These are phyloP conservation scores for Boletus speciosus DNA, from an alignment of 768 basidiomycete genomes.

Conservation along the genomic window DNA sequence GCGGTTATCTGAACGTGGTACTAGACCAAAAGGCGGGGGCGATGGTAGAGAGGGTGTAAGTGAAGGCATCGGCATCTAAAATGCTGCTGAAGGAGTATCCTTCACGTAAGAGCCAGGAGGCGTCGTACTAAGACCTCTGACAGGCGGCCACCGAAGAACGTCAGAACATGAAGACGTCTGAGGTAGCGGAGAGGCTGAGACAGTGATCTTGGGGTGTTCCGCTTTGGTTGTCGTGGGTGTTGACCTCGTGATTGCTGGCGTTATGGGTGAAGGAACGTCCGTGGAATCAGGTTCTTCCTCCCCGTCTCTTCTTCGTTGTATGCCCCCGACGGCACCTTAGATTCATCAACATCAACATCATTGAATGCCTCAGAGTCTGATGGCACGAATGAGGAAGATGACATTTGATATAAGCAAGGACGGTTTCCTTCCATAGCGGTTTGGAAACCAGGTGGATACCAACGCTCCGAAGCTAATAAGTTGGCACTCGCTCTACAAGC, in stretches of 20 bases:
- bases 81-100: constrained; percentile 24
- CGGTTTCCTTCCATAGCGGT: too few relatives aligned
- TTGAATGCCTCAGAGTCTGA: constrained; percentile 15
- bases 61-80: constrained; percentile 13
- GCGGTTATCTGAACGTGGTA: constrained; percentile 51
- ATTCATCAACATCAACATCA: background rate
- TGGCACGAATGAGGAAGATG: background rate
- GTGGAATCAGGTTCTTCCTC: constrained; percentile 23
- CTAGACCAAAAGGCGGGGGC: constrained; percentile 39
- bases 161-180: constrained; percentile 20
- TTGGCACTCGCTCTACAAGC: too few relatives aligned
- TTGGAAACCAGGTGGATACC: too few relatives aligned
- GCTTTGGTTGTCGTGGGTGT: constrained; percentile 58
- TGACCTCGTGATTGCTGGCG: constrained; percentile 45
- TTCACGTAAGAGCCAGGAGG: constrained; percentile 62
- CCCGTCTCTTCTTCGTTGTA: constrained; percentile 19
- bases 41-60: constrained; percentile 10
- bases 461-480: too few relatives aligned
- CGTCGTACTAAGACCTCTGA: constrained; percentile 36
- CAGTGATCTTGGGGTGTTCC: constrained; percentile 41
- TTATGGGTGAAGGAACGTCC: constrained; percentile 16
- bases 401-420: too few relatives aligned
- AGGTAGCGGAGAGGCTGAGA: constrained; percentile 32
- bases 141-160: constrained; percentile 25
- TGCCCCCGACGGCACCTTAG: constrained; percentile 17